Evolutionary conservation across 129 eudicot genomes (phyloP), one percentile per base, ranked within the genome.

Genomic region (Chrysanthemum lavandulifolium): DNA sequence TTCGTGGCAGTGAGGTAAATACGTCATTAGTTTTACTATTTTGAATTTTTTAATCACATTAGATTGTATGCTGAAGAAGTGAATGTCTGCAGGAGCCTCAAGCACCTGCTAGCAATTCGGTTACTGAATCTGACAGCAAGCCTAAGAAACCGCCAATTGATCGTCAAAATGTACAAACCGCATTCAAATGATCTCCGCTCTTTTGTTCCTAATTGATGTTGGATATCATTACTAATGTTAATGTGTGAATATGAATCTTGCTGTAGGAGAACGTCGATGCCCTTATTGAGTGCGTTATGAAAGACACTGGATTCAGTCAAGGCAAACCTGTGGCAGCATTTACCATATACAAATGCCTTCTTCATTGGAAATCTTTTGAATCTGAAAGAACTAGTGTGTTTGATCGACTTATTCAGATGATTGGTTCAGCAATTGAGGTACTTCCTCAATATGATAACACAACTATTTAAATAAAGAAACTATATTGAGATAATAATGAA

Each of bases 361-460:
- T 94, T 55, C 97, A 94, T 78, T 94, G 98, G 98, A 94, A 84
- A 82, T 94, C 96, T 25, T 90, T 90, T 83, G 98, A 94, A 90
- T 88, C 91, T 0, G 98, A 94, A 68, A 85, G 86, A 33, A 94
- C 98, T 18, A 90, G 89, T 29, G 96, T 90, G 69, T 90, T 90
- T 86, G 98, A 94, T 83, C 98, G 98, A 77, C 91, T 94, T 78
- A 88, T 94, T 76, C 97, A 94, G 76, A 90, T 90, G 97, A 86
- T 94, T 54, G 98, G 98, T 70, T 90, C 98, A 52, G 97, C 98
- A 68, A 90, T 94, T 63, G 97, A 94, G 97, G 98, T 94, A 84
- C 50, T 14, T 14, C 10, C 25, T 56, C 8, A 21, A 8, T 21
- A 15, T 53, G 16, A 53, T 53, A 51, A 51, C 15, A 15, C 13